phyloP scores from a whole-genome alignment of 164 flowering plant genomes.

The Vitis riparia region DNA sequence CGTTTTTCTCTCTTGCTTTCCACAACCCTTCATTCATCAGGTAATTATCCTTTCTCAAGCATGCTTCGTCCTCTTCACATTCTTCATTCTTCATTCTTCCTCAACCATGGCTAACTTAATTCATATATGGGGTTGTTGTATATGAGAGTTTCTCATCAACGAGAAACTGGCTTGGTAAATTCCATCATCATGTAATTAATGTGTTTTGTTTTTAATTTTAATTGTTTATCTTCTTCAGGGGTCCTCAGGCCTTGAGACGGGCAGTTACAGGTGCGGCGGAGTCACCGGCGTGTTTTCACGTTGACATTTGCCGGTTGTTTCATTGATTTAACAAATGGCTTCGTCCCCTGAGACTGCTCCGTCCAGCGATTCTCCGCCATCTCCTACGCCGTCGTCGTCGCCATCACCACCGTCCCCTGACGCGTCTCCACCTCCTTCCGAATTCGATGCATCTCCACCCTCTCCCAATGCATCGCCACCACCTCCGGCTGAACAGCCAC shows the following conservation, averaged over 20 bases:
- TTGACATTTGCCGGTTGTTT: conserved; percentile 6
- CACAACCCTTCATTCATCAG: conserved; percentile 5
- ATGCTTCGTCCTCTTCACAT: conserved; percentile 15
- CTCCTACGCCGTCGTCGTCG: conserved; percentile 23
- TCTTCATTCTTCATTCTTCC: conserved; percentile 3
- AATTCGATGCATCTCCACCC: neutral
- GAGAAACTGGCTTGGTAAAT: too few relatives aligned
- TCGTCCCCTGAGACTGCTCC: conserved; percentile 29
- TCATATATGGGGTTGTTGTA: too few relatives aligned
- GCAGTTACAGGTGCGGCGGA: conserved; percentile 20
- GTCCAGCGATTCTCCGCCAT: conserved; percentile 11
- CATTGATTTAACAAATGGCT: conserved; percentile 16
- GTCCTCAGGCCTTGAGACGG: conserved; percentile 7
- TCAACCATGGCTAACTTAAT: too few relatives aligned
- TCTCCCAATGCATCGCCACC: conserved; percentile 11
- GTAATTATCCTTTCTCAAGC: too few relatives aligned
- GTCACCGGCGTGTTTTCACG: conserved; percentile 8
- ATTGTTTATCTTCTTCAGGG: conserved; percentile 9
- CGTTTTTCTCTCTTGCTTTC: conserved; percentile 11
- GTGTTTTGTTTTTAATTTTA: neutral
- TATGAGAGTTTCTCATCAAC: too few relatives aligned
- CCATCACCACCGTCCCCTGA: conserved; percentile 3
- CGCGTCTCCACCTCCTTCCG: neutral
- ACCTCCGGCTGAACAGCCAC: neutral
- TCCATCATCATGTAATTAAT: too few relatives aligned